A percentile compares a stretch with the other conserved stretches of the same genome.
These are phyloP conservation scores for Marasmius fiardii DNA, from an alignment of 1,284 basidiomycete species.

Conservation along the genomic window DNA sequence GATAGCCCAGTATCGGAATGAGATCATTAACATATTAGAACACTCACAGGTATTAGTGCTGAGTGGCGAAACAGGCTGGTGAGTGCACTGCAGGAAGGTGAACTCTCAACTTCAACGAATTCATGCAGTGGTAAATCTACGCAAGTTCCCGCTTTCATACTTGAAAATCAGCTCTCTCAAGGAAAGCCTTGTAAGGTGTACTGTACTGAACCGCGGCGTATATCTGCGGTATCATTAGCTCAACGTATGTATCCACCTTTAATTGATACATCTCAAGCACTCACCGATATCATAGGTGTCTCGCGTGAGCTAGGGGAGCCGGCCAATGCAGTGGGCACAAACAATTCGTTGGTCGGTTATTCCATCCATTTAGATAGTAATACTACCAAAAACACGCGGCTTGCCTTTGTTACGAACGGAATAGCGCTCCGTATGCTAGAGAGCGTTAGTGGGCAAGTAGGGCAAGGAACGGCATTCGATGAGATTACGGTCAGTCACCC, in stretches of 20 bases:
- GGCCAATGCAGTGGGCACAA: slow-evolving; percentile 77
- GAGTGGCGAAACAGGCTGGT: slow-evolving; percentile 98
- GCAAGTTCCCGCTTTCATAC: slow-evolving; percentile 92
- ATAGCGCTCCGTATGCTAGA: slow-evolving; percentile 98
- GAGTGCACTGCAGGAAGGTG: slow-evolving; percentile 15
- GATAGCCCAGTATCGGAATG: slow-evolving; percentile 81
- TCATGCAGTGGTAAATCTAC: slow-evolving; percentile 91
- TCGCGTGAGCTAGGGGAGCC: slow-evolving; percentile 91
- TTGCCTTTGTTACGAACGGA: slow-evolving; percentile 91
- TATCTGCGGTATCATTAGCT: slow-evolving; percentile 96
- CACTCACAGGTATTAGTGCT: slow-evolving; percentile 88
- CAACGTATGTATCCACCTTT: slow-evolving; percentile 52
- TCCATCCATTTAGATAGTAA: slow-evolving; percentile 94
- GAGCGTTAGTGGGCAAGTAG: slow-evolving; percentile 61
- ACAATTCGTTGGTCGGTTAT: slow-evolving; percentile 87
- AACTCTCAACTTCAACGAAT: slow-evolving; percentile 2
- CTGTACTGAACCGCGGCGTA: slow-evolving; percentile 95
- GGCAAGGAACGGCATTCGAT: slow-evolving; percentile 80
- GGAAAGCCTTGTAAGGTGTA: slow-evolving; percentile 90
- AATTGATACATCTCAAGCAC: slow-evolving; percentile 4
- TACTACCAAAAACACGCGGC: slow-evolving; percentile 74
- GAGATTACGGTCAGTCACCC: slow-evolving; percentile 76
- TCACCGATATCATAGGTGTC: slow-evolving; percentile 44
- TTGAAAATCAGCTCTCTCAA: slow-evolving; percentile 85
- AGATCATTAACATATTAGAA: slow-evolving; percentile 75